phyloP scores from a whole-genome alignment of 202 grass and related monocot genomes.

The Saccharum hybrid region DNA sequence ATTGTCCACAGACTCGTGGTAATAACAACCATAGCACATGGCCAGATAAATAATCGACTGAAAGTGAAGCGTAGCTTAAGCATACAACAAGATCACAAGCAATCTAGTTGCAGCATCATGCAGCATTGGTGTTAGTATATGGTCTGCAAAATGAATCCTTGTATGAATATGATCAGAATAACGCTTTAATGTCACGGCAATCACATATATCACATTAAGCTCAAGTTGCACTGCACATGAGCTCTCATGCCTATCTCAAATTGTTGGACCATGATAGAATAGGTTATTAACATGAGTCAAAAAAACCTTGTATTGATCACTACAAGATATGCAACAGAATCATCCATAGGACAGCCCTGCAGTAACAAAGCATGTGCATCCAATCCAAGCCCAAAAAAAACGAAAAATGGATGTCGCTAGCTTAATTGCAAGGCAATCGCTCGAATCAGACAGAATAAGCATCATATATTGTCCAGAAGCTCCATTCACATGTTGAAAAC shows the following conservation, averaged over 20 bases:
- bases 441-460: conserved; percentile 33
- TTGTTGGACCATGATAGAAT: conserved; percentile 15
- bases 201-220: conserved; percentile 17
- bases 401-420: background rate
- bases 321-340: background rate
- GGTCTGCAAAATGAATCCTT: conserved; percentile 1
- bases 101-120: background rate
- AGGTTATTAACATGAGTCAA: background rate
- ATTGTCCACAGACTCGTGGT: background rate
- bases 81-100: background rate
- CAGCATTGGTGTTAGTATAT: background rate
- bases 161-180: conserved; percentile 25
- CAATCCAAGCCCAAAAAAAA: conserved; percentile 5
- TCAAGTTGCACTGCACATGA: background rate
- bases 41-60: background rate
- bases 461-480: conserved; percentile 1
- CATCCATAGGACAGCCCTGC: background rate
- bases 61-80: conserved; percentile 12
- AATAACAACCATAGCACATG: conserved; percentile 6
- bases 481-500: conserved; percentile 30
- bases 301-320: background rate
- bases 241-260: background rate
- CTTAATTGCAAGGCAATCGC: conserved; percentile 3
- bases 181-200: conserved; percentile 10
- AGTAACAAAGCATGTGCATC: background rate